Evolutionary conservation across 176 grass and related monocot species (phyloP), one percentile per base, ranked within the genome.

Genomic region (Tuctoria greenei): DNA sequence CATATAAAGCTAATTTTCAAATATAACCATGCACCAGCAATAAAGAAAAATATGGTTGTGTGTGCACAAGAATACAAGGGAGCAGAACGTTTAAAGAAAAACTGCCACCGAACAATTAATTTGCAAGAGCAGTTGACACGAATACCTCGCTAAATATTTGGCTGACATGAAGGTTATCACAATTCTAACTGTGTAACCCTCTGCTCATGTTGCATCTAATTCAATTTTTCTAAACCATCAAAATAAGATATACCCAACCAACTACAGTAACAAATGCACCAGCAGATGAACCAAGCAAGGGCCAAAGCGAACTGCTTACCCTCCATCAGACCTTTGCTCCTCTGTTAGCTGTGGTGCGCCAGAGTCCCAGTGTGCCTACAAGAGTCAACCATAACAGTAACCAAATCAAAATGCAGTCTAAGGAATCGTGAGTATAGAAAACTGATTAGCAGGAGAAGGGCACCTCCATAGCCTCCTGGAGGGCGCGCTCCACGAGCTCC

Each of bases 381-480:
- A 74, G 69, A 13, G 58, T 12, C 13, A 52, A 35, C 0, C 44
- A 79, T 46, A 39, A 59, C 14, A 59, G 41, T 0, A 15, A 15
- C 40, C 24, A 64, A 51, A 84, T 50, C 21, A 84, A 49, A 10
- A 80, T 4, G 35, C 24, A 21, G 10, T 42, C 61, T 8, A 59
- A 41, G 55, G 7, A 28, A 79, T 25, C 31, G 9, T 41, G 16
- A 65, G 15, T 27, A 65, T 21, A 40, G 12, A 4, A 28, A 34
- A 31, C 1, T 20, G 8, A 58, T 41, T 41, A 65, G 39, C 4
- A 49, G 17, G 31, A 71, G 28, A 49, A 67, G 13, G 46, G 6
- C 17, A 98, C 95, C 84, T 92, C 89, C 66, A 87, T 71, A 40
- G 83, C 87, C 61, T 95, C 81, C 67, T 70, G 74, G 71, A 98